phyloP scores from a whole-genome alignment of 495 filamentous ascomycete species.

The Amphirosellinia nigrospora region DNA sequence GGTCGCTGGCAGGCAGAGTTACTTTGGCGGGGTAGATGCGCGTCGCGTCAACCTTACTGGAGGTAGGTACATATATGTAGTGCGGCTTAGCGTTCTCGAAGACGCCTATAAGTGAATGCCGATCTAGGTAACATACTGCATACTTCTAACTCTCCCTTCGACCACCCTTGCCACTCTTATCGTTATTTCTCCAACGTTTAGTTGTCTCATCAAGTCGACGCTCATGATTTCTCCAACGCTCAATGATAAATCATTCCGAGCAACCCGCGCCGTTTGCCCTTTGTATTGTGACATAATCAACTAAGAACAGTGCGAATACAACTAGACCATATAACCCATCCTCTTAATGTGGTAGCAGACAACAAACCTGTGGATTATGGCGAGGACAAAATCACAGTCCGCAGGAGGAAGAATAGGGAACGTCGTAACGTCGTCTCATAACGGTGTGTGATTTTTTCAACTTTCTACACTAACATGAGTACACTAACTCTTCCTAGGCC shows the following conservation, averaged over 20 bases:
- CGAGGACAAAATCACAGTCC: neutral
- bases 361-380: neutral
- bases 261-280: neutral
- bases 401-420: neutral
- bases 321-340: neutral
- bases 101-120: no score
- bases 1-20: neutral
- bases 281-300: neutral
- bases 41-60: no score
- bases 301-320: neutral
- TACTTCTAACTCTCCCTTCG: no score
- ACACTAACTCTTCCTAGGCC: slow-evolving; percentile 28
- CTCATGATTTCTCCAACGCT: neutral
- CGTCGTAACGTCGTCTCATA: neutral
- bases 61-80: no score
- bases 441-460: slow-evolving; percentile 6
- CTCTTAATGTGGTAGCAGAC: neutral
- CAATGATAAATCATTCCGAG: neutral
- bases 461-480: neutral
- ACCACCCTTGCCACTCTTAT: slow-evolving; percentile 6
- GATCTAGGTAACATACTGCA: no score
- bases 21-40: neutral
- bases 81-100: no score
- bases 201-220: neutral
- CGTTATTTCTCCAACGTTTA: neutral